Evolutionary conservation across 1,139 yeast species (phyloP), one percentile per base, ranked within the genome.

Genomic region (Lodderomyces parapsilosis): DNA sequence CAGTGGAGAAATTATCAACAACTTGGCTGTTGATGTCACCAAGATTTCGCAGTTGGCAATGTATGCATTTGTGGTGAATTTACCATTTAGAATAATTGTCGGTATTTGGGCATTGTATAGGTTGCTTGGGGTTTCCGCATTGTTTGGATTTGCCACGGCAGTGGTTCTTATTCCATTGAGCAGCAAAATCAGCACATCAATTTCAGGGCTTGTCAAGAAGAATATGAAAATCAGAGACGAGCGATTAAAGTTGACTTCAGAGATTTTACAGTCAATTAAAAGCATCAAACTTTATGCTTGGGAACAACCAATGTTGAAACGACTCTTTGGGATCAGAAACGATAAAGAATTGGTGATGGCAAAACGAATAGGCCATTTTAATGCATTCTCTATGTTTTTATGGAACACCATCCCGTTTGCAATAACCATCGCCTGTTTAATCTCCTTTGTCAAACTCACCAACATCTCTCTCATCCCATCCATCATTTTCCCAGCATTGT

Each of bases 221-320:
- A 55, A 54, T 36, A 57, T 63, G 63, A 56, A 57, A 39, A 52
- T 55, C 36, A 65, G 60, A 50, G 75, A 68, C 49, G 56, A 59
- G 17, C 57, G 76, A 52, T 60, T 68, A 0, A 57, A 65, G 25
- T 54, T 68, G 40, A 67, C 68, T 17, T 63, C 66, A 19, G 76
- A 70, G 50, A 66, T 70, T 32, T 58, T 70, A 41, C 62, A 58
- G 39, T 62, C 74, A 3, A 63, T 70, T 27, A 70, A 68, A 43
- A 64, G 71, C 36, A 60, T 70, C 50, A 70, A 70, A 46, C 59
- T 67, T 36, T 66, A 66, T 45, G 63, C 70, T 3, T 67, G 73
- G 73, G 72, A 67, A 44, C 44, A 49, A 20, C 74, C 76, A 13
- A 66, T 68, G 66, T 51, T 68, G 47, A 50, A 55, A 27, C 57